Evolutionary conservation across 176 grass and related monocot genomes (phyloP), one percentile per base, ranked within the genome.

Genomic region (Carex littledalei): DNA sequence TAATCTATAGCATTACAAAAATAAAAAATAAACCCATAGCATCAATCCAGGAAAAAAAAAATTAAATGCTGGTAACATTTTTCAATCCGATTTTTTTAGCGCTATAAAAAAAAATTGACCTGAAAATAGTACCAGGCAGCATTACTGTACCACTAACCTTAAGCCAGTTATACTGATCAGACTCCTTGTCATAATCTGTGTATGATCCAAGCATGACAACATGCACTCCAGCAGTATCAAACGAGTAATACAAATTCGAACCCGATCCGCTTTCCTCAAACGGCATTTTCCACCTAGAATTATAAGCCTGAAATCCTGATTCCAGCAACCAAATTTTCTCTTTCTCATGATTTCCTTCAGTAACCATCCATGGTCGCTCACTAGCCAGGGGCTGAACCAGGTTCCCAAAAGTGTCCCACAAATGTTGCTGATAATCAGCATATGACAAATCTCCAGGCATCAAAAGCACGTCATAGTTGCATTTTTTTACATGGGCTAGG

Each of bases 321-420:
- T 89, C 29, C 3, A 98, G 41, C 59, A 95, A 88, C n/a, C 50
- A 70, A 88, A 98, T 92, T 8, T 43, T 85, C 84, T 98, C 95
- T 80, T 93, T 95, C 87, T 98, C 95, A 90, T 98, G 95, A 76
- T 98, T 98, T 76, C 95, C 95, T 91, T 98, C 89, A 2, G 95
- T 98, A 54, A 95, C 93, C 95, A 98, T 98, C 95, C 95, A 98
- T 24, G 92, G 92, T 60, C 91, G 86, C 53, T 84, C 85, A 80
- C 95, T 98, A 24, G 95, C 93, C 79, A 95, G 95, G 52, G 95
- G 95, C 78, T 95, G 86, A 73, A 98, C 95, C 80, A 98, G 55
- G 21, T 60, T 59, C 61, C 95, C 95, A 81, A 98, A 98, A 49
- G 89, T 88, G 91, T 98, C 95, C 95, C 95, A 98, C 77, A 98